These are phyloP conservation scores for Pseudogymnoascus sp. DNA, from an alignment of 2,329 filamentous ascomycete genomes.

Conservation along the genomic window DNA sequence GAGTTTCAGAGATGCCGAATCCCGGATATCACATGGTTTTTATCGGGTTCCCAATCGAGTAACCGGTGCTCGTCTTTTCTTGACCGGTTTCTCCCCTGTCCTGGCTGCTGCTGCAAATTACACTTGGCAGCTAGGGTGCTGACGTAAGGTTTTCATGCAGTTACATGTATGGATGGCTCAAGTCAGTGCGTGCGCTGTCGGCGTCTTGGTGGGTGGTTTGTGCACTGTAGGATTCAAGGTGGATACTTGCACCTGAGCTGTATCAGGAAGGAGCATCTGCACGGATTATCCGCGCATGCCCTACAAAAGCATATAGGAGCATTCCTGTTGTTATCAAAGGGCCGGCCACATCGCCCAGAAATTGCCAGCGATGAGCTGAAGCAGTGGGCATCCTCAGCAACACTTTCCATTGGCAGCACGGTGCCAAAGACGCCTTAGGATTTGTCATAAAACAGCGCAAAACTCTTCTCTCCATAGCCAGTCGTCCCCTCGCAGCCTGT, in stretches of 20 bases:
- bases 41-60: background rate
- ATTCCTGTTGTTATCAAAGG: background rate
- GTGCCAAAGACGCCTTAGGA: background rate
- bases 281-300: background rate
- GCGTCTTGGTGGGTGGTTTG: background rate
- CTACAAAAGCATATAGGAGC: background rate
- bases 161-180: background rate
- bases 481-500: background rate
- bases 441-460: constrained; percentile 5
- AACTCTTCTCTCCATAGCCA: background rate
- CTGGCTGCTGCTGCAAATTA: background rate
- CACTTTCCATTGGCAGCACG: background rate
- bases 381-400: background rate
- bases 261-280: background rate
- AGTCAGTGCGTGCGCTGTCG: constrained; percentile 1
- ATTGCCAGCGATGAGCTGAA: background rate
- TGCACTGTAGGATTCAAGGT: background rate
- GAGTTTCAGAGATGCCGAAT: constrained; percentile 7
- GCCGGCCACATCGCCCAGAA: background rate
- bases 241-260: background rate
- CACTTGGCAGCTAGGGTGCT: background rate
- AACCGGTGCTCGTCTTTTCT: background rate
- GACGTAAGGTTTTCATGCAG: background rate
- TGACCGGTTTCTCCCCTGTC: background rate
- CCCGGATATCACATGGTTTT: background rate